These are phyloP conservation scores for Geoglossum cookeanum DNA, from an alignment of 2,329 filamentous ascomycete species.

Conservation along the genomic window DNA sequence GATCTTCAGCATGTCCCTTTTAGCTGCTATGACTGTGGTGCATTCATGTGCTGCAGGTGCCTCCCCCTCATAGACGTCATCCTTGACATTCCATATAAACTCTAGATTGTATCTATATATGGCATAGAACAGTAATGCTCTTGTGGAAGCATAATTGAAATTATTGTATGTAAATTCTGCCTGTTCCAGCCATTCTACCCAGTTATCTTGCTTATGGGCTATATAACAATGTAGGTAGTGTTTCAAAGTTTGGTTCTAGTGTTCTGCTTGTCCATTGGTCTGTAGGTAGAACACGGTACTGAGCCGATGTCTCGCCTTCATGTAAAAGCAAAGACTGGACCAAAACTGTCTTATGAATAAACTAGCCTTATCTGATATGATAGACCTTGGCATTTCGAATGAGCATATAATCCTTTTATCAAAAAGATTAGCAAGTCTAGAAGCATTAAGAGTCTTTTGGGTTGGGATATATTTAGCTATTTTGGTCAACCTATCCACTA, in stretches of 20 bases:
- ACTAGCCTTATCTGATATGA: slow-evolving; percentile 10
- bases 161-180: slow-evolving; percentile 11
- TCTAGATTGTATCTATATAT: slow-evolving; percentile 7
- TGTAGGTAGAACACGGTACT: slow-evolving; percentile 5
- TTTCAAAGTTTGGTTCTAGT: slow-evolving; percentile 6
- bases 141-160: slow-evolving; percentile 5
- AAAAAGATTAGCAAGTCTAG: slow-evolving; percentile 9
- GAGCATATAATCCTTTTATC: slow-evolving; percentile 4
- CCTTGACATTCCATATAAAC: slow-evolving; percentile 5
- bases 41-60: not conserved
- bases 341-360: slow-evolving; percentile 9
- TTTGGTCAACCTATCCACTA: slow-evolving; percentile 11
- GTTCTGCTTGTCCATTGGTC: not conserved
- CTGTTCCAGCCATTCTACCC: slow-evolving; percentile 6
- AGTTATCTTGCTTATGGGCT: slow-evolving; percentile 10
- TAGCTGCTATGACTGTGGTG: not conserved
- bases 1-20: too few species aligned
- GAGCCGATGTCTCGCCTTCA: not conserved
- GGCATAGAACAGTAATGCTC: slow-evolving; percentile 7
- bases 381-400: not conserved
- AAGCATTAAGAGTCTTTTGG: slow-evolving; percentile 6
- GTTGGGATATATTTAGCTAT: slow-evolving; percentile 8
- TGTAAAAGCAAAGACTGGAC: slow-evolving; percentile 2
- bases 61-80: not conserved
- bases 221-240: slow-evolving; percentile 5